Percentiles rank a stretch among this genome's conserved stretches.
phyloP scores from a whole-genome alignment of 1,284 basidiomycete genomes.

The Papiliotrema nemorosa region DNA sequence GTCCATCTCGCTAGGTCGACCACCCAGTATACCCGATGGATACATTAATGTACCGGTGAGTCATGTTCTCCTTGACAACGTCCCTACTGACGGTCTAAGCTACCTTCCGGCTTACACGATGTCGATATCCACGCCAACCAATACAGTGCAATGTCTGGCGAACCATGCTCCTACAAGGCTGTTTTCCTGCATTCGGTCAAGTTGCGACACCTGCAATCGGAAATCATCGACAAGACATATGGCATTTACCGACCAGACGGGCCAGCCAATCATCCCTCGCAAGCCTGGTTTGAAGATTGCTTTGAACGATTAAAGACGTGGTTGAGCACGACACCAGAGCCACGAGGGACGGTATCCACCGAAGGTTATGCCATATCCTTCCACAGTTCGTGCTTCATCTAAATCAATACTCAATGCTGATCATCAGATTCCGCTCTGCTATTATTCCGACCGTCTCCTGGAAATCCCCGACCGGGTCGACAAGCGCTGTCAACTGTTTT shows the following conservation, averaged over 20 bases:
- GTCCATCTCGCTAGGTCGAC: slow-evolving; percentile 47
- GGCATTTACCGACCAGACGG: slow-evolving; percentile 36
- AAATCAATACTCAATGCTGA: slow-evolving; percentile 3
- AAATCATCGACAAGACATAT: slow-evolving; percentile 47
- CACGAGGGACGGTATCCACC: slow-evolving; percentile 45
- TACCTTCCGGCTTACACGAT: slow-evolving; percentile 45
- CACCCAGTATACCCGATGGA: slow-evolving; percentile 49
- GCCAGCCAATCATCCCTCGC: slow-evolving; percentile 20
- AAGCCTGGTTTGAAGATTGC: slow-evolving; percentile 49
- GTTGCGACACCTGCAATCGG: slow-evolving; percentile 49
- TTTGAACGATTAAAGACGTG: slow-evolving; percentile 47
- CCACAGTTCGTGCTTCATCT: too few relatives aligned
- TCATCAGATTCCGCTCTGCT: slow-evolving; percentile 46
- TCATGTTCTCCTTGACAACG: neutral
- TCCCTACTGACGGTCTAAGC: slow-evolving; percentile 12
- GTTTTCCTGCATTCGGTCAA: slow-evolving; percentile 47
- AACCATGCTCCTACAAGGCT: slow-evolving; percentile 47
- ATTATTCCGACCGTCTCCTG: slow-evolving; percentile 49
- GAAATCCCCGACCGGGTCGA: slow-evolving; percentile 46
- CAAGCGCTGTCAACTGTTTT: slow-evolving; percentile 47
- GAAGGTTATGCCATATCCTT: slow-evolving; percentile 50
- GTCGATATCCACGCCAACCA: slow-evolving; percentile 41
- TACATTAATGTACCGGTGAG: slow-evolving; percentile 48
- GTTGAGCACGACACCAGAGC: slow-evolving; percentile 46
- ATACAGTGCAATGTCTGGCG: slow-evolving; percentile 35